Evolutionary conservation across 148 eudicot genomes (phyloP).

Genomic region (Bassia scoparia): DNA sequence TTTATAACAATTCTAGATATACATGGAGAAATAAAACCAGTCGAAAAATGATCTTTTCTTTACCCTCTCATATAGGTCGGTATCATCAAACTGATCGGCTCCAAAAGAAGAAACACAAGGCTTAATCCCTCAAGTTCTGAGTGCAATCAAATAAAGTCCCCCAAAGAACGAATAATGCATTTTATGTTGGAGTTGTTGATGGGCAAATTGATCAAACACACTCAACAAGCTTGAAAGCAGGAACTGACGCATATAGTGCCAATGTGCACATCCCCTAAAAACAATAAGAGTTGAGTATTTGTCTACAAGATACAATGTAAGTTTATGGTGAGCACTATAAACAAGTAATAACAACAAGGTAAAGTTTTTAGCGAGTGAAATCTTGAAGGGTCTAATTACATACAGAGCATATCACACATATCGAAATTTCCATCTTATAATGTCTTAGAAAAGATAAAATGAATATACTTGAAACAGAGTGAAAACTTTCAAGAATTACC

Average conservation of each 20-base stretch:
- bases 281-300: background rate
- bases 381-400: too few species aligned
- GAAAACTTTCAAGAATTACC: conserved; percentile 52
- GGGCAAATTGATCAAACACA: conserved; percentile 41
- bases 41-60: conserved; percentile 49
- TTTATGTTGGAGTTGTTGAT: conserved; percentile 37
- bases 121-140: conserved; percentile 54
- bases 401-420: too few species aligned
- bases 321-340: too few species aligned
- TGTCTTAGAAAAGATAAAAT: too few species aligned
- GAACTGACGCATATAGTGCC: conserved; percentile 57
- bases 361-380: too few species aligned
- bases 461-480: too few species aligned
- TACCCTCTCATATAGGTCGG: conserved; percentile 39
- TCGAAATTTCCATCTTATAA: too few species aligned
- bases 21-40: conserved; percentile 51
- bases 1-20: too few species aligned
- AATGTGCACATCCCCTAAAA: conserved; percentile 42
- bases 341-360: too few species aligned
- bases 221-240: conserved; percentile 30
- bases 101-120: conserved; percentile 57
- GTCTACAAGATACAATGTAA: too few species aligned
- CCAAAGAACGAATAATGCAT: conserved; percentile 39
- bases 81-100: conserved; percentile 54
- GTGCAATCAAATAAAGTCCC: conserved; percentile 50